Evolutionary conservation across 371 early-diverging fungal species (phyloP).

Genomic region (Circinella minor): DNA sequence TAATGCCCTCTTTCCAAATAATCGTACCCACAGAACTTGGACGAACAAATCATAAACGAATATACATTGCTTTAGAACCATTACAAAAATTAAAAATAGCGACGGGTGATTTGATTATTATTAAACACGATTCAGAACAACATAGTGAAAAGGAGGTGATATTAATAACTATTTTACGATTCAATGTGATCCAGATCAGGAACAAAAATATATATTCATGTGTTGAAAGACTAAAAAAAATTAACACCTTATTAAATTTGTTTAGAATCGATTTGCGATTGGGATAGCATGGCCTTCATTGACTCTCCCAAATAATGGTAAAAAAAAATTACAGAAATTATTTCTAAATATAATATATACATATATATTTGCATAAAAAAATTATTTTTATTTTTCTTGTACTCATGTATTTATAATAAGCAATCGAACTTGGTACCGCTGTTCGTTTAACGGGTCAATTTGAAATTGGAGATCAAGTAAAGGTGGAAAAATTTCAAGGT

Average conservation of each 20-base stretch:
- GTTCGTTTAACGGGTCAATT: slow-evolving; percentile 39
- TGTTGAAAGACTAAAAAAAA: not conserved
- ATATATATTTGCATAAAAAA: not conserved
- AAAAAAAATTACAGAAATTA: not conserved
- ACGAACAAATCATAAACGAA: slow-evolving; percentile 21
- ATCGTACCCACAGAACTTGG: not conserved
- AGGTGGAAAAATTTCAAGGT: slow-evolving; percentile 10
- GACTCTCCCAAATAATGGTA: slow-evolving; percentile 22
- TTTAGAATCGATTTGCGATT: slow-evolving; percentile 33
- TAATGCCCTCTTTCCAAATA: not conserved
- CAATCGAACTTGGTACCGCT: slow-evolving; percentile 40
- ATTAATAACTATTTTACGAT: not conserved
- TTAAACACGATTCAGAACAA: slow-evolving; percentile 27
- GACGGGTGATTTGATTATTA: slow-evolving; percentile 61
- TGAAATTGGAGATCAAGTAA: slow-evolving; percentile 36
- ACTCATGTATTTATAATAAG: not conserved
- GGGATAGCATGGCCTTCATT: slow-evolving; percentile 57
- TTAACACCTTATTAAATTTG: not conserved
- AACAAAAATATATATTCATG: not conserved
- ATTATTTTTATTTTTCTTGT: too few relatives aligned
- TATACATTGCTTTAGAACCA: slow-evolving; percentile 50
- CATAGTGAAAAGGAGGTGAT: slow-evolving; percentile 8
- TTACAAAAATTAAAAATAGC: slow-evolving; percentile 49
- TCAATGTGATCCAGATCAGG: not conserved
- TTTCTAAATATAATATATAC: too few relatives aligned